Base-by-base conservation (phyloP, 2,329 filamentous ascomycete species). In the Biscogniauxia sp. region DNA sequence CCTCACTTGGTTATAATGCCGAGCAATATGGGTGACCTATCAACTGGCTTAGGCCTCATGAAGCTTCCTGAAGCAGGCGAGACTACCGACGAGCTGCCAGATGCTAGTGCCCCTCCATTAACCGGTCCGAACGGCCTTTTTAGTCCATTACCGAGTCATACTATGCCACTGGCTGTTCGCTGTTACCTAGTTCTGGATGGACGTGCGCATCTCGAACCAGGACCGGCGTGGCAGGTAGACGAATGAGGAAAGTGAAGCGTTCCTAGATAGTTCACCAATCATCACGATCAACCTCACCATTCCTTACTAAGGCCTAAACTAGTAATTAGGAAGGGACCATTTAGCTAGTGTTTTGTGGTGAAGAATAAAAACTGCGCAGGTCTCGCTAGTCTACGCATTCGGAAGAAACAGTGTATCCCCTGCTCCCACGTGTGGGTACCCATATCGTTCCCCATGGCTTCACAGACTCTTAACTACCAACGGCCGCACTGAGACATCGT, bases 71-170 rank as follows among this genome's bases (percentile, higher is more conserved):
- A 11, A 54, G 52, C 25, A 32, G 32, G n/a, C 25, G 19, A 19
- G 32, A 32, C 52, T 25, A 45, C 37, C 37, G 37, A 41, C 37
- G 15, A 41, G 52, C 17, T 32, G 25, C 25, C n/a, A 54, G 25
- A 28, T 53, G 51, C 23, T 26, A 25, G 2, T 15, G 20, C 26
- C 51, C 51, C 20, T 23, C 23, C 51, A n/a, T n/a, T 23, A 53
- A 53, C 51, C 23, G 51, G 51, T 53, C 51, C 51, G 51, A 28
- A n/a, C 51, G 51, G 51, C 23, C 26, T 25, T 25, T 53, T 53
- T 45, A 6, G 37, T 45, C 51, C 8, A 54, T 32, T 54, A 19
- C 52, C 52, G 52, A 54, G 19, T 32, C 15, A 37, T 54, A 37
- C 25, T 7, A 32, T 32, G 32, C 15, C 7, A 54, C 11, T 19